Conservation (phyloP, 2,329 filamentous ascomycete genomes). For the Fusarium decemcellulare region DNA sequence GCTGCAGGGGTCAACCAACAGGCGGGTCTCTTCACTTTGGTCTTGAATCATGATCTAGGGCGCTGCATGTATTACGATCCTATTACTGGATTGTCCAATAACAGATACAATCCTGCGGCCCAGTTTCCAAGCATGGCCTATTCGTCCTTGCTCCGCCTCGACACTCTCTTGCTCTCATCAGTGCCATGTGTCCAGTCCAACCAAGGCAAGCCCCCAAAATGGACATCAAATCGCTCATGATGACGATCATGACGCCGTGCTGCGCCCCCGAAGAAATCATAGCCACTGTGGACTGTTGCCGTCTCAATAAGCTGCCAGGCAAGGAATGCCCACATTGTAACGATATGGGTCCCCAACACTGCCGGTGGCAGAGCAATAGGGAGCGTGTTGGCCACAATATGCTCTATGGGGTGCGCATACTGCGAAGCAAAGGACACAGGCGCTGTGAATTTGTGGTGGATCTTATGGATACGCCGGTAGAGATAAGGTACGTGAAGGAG, state of each 20-base stretch:
- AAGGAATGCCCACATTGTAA: constrained; percentile 68
- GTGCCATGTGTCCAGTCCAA: constrained; percentile 71
- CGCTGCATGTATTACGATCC: background rate
- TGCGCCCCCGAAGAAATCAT: constrained; percentile 64
- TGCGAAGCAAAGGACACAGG: constrained; percentile 69
- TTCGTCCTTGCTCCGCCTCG: background rate
- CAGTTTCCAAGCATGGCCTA: background rate
- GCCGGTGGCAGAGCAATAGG: constrained; percentile 65
- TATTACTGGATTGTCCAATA: background rate
- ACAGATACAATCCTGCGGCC: background rate
- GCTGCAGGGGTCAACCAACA: no score
- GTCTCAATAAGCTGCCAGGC: constrained; percentile 65
- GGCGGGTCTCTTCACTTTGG: no score
- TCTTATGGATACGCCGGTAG: constrained; percentile 68
- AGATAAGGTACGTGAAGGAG: constrained; percentile 63
- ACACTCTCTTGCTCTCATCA: constrained; percentile 32
- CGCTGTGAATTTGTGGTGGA: constrained; percentile 69
- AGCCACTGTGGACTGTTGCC: constrained; percentile 69
- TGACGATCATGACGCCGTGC: constrained; percentile 69
- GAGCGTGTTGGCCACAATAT: constrained; percentile 66
- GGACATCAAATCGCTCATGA: constrained; percentile 69
- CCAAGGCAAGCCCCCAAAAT: constrained; percentile 66
- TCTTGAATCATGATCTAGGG: no score
- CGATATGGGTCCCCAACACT: constrained; percentile 61
- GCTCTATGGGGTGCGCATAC: constrained; percentile 71